Evolutionary conservation across 106 monocot species (phyloP), one percentile per base, ranked within the genome.

Genomic region (Platanthera zijinensis): DNA sequence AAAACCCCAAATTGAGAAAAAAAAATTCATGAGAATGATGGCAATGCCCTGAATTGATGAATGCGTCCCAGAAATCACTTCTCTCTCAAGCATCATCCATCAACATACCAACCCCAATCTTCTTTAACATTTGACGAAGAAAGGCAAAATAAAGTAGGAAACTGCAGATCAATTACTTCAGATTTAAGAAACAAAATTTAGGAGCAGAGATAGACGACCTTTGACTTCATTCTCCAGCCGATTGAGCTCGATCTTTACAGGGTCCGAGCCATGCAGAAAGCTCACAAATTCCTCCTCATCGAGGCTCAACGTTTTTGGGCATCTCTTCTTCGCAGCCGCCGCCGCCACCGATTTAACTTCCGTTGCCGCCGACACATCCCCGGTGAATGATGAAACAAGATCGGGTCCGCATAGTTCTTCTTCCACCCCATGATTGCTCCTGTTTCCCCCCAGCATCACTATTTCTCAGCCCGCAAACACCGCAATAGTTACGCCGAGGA

Each of bases 171-270:
- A 15, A 56, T 56, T 15, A 11, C 13, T 56, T 56, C 13, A 56
- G n/a, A 56, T 15, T 56, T 17, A 56, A 15, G n/a, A 56, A 17
- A 56, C 5, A 15, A 56, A 56, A 6, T 3, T 12, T 10, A 68
- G 32, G 32, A 25, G 15, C 71, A 57, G 79, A 7, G 17, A 56
- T n/a, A n/a, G 4, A 21, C 50, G 57, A 87, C 90, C 93, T 84
- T 77, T 93, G 46, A 84, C 74, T 80, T 90, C 85, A 73, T 93
- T 86, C 57, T 86, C 79, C 18, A 90, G 88, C 48, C 93, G 85
- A 81, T 84, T 84, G 84, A 93, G 85, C 86, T 93, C 93, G 54
- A 93, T 83, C 79, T 86, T 93, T 56, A 93, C 84, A 32, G 93
- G 93, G 83, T 93, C 90, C 8, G 90, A 87, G 19, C 90, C 90